These are phyloP conservation scores for Escovopsis weberi DNA, from an alignment of 2,329 filamentous ascomycete species.

Conservation along the genomic window DNA sequence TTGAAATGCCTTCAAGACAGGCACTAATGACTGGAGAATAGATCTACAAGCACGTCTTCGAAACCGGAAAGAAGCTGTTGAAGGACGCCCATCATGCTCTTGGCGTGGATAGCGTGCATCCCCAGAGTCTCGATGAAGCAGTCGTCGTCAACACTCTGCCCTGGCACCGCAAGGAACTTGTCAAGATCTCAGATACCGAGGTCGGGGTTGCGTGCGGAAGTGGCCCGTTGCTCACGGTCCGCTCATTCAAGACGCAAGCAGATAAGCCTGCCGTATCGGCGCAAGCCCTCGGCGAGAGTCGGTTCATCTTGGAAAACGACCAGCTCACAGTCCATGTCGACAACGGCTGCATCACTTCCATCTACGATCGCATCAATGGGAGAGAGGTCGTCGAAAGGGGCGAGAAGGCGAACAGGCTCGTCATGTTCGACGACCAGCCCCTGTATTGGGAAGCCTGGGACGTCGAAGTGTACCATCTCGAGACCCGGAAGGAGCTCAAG, in stretches of 20 bases:
- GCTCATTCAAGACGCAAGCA: slow-evolving; percentile 30
- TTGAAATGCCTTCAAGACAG: too few relatives aligned
- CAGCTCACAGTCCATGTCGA: slow-evolving; percentile 61
- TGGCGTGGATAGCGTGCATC: slow-evolving; percentile 37
- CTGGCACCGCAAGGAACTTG: slow-evolving; percentile 66
- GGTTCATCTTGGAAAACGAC: slow-evolving; percentile 68
- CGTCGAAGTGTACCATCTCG: slow-evolving; percentile 89
- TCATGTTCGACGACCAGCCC: slow-evolving; percentile 94
- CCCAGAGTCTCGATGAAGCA: slow-evolving; percentile 30
- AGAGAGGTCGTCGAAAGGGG: slow-evolving; percentile 65
- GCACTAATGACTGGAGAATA: slow-evolving; percentile 12
- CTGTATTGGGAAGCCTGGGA: slow-evolving; percentile 98
- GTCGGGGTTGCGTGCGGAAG: slow-evolving; percentile 42
- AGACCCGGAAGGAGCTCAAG: slow-evolving; percentile 65
- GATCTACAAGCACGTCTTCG: slow-evolving; percentile 73
- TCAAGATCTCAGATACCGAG: slow-evolving; percentile 42
- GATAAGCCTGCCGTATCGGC: slow-evolving; percentile 37
- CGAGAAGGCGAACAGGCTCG: slow-evolving; percentile 75
- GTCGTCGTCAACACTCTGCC: slow-evolving; percentile 73
- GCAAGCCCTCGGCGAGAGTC: slow-evolving; percentile 36
- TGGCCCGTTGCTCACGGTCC: slow-evolving; percentile 37
- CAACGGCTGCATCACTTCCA: slow-evolving; percentile 65
- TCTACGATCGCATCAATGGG: slow-evolving; percentile 58
- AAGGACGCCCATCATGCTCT: slow-evolving; percentile 55
- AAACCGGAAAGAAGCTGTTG: slow-evolving; percentile 57